Base-by-base conservation (phyloP, 2,329 filamentous ascomycete species). In the Aspergillus luchuensis region DNA sequence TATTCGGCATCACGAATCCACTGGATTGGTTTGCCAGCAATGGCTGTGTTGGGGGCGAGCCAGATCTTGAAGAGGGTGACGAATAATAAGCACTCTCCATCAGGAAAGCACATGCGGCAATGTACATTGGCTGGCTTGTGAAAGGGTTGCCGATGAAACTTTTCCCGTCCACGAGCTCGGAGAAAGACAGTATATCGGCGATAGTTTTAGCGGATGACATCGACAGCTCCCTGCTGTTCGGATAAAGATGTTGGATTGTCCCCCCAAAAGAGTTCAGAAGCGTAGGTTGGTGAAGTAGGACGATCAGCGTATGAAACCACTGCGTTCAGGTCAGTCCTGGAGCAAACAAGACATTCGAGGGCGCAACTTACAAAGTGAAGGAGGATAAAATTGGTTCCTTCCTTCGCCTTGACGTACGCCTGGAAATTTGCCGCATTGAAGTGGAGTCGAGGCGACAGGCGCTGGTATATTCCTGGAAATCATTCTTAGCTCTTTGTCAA, bases 161-260 rank as follows among this genome's bases (percentile, higher is more conserved):
- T 73, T 91, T 92, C 0, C 90, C 87, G 72, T 96, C 91, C 55
- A 95, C 91, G 8, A 96, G 79, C 71, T 96, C 91, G 0, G 91
- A 91, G 74, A 96, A 96, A 1, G 90, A 89, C 8, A 96, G 78
- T 15, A 96, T 96, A 68, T 96, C 92, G 36, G 91, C 91, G 62
- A 96, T 95, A 0, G 92, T 96, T 78, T 96, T 96, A 11, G 92
- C 92, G 23, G 91, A 94, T 13, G 90, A 93, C 89, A 94, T 93
- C 62, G 90, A 91, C 5, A 87, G 70, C 72, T 95, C 91, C 58
- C 91, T 87, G 65, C 91, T 95, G 70, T 95, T 91, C 0, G 89
- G 86, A 39, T 92, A 86, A 1, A 96, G 81, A 58, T 92, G 89
- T 53, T 91, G 83, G 56, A 90, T 88, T 21, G 81, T 80, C 2